Conservation (phyloP, 1,284 basidiomycete genomes). For the Caloboletus inedulis region DNA sequence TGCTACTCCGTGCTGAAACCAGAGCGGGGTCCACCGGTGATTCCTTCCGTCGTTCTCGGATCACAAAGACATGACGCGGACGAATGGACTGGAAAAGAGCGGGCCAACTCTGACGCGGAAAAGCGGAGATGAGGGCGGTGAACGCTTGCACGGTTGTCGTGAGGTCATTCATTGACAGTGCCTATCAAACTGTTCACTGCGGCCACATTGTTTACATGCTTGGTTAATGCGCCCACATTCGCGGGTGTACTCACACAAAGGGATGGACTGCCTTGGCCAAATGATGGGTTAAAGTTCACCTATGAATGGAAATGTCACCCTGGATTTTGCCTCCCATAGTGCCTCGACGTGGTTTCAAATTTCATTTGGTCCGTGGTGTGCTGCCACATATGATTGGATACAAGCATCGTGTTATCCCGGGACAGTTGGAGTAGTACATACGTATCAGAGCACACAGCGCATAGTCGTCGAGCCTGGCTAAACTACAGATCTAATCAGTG, state of each 20-base stretch:
- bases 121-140: conserved; percentile 5
- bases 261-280: background rate
- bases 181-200: no score
- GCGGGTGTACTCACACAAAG: background rate
- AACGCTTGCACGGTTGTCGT: background rate
- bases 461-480: background rate
- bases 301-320: background rate
- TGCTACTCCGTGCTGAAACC: background rate
- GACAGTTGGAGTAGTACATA: no score
- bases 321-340: no score
- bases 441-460: no score
- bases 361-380: no score
- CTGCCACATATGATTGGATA: no score
- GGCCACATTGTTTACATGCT: background rate
- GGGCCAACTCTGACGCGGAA: background rate
- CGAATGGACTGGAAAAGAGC: background rate
- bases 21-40: background rate
- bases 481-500: background rate
- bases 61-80: background rate
- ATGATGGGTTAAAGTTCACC: background rate
- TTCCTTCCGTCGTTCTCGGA: background rate
- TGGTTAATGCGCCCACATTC: background rate
- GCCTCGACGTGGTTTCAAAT: no score
- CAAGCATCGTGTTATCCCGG: no score
- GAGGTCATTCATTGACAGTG: background rate